A percentile compares a stretch with the other conserved stretches of the same genome.
phyloP scores from a whole-genome alignment of 2,329 filamentous ascomycete species.

The Neopestalotiopsis sp. region DNA sequence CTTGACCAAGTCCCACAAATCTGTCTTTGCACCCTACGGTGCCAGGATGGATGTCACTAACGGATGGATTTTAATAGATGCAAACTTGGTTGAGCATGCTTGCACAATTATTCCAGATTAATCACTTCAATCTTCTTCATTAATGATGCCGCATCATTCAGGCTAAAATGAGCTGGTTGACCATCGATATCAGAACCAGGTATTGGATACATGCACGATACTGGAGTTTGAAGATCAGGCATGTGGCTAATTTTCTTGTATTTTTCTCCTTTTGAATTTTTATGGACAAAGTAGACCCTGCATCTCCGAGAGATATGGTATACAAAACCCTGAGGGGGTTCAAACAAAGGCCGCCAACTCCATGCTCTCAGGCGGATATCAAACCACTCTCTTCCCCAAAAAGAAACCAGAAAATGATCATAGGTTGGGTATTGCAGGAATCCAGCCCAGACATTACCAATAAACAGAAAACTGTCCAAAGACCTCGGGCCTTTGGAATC shows the following conservation, averaged over 20 bases:
- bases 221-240: not conserved
- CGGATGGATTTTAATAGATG: no score
- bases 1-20: no score
- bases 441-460: not conserved
- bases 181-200: not conserved
- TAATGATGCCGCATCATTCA: no score
- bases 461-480: not conserved
- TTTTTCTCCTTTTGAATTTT: not conserved
- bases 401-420: not conserved
- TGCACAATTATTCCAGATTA: no score
- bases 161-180: not conserved
- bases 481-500: not conserved
- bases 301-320: not conserved
- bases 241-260: not conserved
- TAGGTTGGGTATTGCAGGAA: not conserved
- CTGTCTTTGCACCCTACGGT: no score
- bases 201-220: not conserved
- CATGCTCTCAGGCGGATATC: not conserved
- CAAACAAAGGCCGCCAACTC: not conserved
- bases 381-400: not conserved
- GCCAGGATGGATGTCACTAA: no score
- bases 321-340: not conserved
- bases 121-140: no score
- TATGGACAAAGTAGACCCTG: not conserved
- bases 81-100: no score